These are phyloP conservation scores for Saposhnikovia divaricata DNA, from an alignment of 129 eudicot species.

Conservation along the genomic window DNA sequence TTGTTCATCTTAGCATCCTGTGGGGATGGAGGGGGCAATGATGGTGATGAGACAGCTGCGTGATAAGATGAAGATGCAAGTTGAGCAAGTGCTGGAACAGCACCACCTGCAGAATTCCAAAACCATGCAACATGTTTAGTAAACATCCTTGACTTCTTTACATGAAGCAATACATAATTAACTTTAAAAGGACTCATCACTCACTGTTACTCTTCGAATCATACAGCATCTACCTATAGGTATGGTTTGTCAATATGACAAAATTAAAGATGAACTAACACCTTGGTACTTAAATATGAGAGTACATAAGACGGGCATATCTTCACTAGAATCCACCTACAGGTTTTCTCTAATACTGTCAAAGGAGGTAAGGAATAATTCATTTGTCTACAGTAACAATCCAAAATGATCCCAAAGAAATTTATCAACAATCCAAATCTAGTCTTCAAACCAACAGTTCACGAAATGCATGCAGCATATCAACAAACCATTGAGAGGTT, in stretches of 20 bases:
- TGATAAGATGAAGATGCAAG: slow-evolving; percentile 87
- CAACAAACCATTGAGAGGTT: neutral
- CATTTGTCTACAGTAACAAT: neutral
- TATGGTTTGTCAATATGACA: neutral
- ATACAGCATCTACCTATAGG: neutral
- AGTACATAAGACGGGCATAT: neutral
- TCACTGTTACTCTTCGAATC: neutral
- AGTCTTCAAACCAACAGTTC: neutral
- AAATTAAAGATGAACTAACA: neutral
- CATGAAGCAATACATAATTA: neutral
- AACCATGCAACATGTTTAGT: neutral
- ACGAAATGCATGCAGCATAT: neutral
- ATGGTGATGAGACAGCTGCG: slow-evolving; percentile 49
- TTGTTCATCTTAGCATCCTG: slow-evolving; percentile 40
- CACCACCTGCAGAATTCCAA: slow-evolving; percentile 62
- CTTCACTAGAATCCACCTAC: neutral
- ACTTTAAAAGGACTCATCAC: neutral
- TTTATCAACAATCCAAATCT: neutral
- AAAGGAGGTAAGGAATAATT: neutral
- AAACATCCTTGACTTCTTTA: neutral
- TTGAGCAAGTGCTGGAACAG: slow-evolving; percentile 84
- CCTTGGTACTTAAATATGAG: neutral
- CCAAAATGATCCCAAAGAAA: neutral
- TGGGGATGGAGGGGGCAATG: slow-evolving; percentile 48
- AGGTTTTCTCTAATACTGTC: neutral